Evolutionary conservation across 2,329 filamentous ascomycete species (phyloP).

Genomic region (Blumeria hordei): DNA sequence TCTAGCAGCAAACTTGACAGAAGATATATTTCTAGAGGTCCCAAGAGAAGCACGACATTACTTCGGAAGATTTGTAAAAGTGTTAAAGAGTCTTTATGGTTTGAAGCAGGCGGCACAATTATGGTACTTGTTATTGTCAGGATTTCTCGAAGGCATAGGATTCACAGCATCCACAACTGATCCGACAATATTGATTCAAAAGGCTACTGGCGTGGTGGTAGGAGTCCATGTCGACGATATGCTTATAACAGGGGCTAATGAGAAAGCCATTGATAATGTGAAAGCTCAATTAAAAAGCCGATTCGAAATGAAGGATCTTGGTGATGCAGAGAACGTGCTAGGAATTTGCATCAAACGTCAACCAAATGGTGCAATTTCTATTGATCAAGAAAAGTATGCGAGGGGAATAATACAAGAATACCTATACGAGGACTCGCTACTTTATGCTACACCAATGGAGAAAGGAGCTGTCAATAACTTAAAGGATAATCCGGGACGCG

Average conservation of each 20-base stretch:
- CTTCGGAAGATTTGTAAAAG: neutral
- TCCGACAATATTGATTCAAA: neutral
- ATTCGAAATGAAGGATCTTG: neutral
- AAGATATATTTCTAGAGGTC: slow-evolving; percentile 12
- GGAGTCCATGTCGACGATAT: neutral
- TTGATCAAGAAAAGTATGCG: slow-evolving; percentile 1
- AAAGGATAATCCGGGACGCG: too few relatives aligned
- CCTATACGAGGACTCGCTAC: too few relatives aligned
- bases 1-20: slow-evolving; percentile 4
- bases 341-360: neutral
- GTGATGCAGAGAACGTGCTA: neutral
- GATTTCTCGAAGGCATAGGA: neutral
- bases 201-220: neutral
- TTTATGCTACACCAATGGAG: neutral
- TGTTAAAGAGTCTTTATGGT: neutral
- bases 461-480: neutral
- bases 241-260: neutral
- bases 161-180: neutral
- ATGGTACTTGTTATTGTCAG: neutral
- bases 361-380: neutral
- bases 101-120: neutral
- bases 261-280: neutral
- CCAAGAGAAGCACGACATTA: slow-evolving; percentile 4
- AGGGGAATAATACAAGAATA: neutral
- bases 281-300: neutral